Percentiles rank a stretch among this genome's conserved stretches.
phyloP scores from a whole-genome alignment of 148 eudicot genomes.

The Heliosperma pusillum region DNA sequence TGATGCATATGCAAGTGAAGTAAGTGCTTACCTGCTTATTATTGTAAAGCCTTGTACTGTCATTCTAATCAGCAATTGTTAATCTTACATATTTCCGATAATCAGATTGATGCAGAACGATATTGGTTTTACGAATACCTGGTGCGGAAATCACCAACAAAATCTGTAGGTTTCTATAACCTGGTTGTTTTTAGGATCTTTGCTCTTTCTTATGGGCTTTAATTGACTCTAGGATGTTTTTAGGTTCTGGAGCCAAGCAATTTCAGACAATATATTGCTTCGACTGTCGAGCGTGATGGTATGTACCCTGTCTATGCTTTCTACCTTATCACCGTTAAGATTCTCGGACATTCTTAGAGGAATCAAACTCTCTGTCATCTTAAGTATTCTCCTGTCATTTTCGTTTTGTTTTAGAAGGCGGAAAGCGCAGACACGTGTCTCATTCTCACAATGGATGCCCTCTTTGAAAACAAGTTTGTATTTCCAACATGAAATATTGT shows the following conservation, averaged over 20 bases:
- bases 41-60: neutral
- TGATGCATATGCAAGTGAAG: conserved; percentile 79
- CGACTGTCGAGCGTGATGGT: conserved; percentile 95
- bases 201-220: neutral
- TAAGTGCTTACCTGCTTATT: conserved; percentile 32
- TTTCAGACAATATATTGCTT: conserved; percentile 71
- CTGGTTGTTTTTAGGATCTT: neutral
- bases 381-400: neutral
- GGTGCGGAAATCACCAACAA: conserved; percentile 89
- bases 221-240: conserved; percentile 20
- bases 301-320: conserved; percentile 7
- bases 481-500: neutral
- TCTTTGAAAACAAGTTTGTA: neutral
- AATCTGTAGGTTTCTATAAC: conserved; percentile 47
- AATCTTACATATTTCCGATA: conserved; percentile 12
- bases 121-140: conserved; percentile 96
- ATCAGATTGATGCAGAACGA: conserved; percentile 76
- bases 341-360: neutral
- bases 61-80: neutral
- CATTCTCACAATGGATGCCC: neutral
- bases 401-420: neutral
- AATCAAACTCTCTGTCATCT: neutral
- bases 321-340: neutral
- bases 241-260: conserved; percentile 64
- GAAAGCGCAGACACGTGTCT: neutral